Evolutionary conservation across 129 eudicot genomes (phyloP).

Genomic region (Ambrosia trifida): DNA sequence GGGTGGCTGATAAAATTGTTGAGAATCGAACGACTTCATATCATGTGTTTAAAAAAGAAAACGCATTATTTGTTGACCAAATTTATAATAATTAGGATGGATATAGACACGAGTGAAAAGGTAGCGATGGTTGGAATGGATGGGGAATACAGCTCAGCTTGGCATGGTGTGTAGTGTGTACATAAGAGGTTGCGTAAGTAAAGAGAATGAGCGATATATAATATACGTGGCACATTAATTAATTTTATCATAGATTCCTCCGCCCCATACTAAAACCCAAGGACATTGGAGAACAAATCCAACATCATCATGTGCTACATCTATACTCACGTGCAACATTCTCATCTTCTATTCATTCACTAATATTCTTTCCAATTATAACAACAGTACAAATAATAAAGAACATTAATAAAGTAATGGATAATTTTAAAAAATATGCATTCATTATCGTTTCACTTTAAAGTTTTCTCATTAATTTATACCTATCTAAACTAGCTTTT

Average conservation of each 20-base stretch:
- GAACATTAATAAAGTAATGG: too few relatives aligned
- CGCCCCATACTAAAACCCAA: constrained; percentile 25
- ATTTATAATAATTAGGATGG: background rate
- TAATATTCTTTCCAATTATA: too few relatives aligned
- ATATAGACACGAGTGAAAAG: background rate
- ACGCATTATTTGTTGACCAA: background rate
- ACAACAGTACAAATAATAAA: too few relatives aligned
- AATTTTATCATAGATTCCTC: constrained; percentile 17
- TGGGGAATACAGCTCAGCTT: constrained; percentile 14
- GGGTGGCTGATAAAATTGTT: too few relatives aligned
- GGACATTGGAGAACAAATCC: constrained; percentile 27
- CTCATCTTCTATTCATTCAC: background rate
- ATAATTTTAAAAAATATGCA: too few relatives aligned
- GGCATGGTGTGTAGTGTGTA: constrained; percentile 19
- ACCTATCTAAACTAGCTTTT: too few relatives aligned
- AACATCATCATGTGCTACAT: constrained; percentile 26
- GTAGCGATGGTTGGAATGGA: background rate
- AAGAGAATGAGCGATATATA: constrained; percentile 11
- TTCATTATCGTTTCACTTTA: too few relatives aligned
- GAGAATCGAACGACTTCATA: too few relatives aligned
- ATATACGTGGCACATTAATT: constrained; percentile 1
- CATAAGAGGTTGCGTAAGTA: background rate
- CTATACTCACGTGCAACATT: constrained; percentile 28
- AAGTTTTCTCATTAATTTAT: too few relatives aligned
- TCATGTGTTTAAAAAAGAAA: background rate